Evolutionary conservation across 176 grass and related monocot genomes (phyloP).

Genomic region (Oryza coarctata): DNA sequence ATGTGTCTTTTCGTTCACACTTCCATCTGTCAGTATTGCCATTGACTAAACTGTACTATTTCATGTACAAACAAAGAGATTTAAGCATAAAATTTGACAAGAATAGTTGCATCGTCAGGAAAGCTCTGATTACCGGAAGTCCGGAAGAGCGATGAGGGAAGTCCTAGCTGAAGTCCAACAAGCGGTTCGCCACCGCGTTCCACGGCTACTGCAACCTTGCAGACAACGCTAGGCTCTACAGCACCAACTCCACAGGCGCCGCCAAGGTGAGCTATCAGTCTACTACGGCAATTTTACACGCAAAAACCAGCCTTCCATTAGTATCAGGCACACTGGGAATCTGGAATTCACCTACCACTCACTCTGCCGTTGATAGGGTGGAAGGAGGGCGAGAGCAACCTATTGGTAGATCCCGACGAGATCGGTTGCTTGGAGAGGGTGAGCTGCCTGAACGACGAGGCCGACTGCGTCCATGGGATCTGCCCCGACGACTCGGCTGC

Average conservation of each 20-base stretch:
- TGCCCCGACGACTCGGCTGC: conserved; percentile 39
- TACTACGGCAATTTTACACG: background rate
- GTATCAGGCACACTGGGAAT: background rate
- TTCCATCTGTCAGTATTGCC: background rate
- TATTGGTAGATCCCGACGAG: conserved; percentile 62
- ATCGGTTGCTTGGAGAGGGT: conserved; percentile 64
- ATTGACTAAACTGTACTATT: background rate
- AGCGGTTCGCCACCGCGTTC: conserved; percentile 66
- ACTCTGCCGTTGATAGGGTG: conserved; percentile 66
- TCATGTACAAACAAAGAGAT: background rate
- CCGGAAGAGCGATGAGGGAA: conserved; percentile 80
- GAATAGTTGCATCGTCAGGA: background rate
- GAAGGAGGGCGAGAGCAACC: conserved; percentile 62
- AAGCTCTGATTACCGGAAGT: conserved; percentile 72
- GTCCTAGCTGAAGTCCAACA: conserved; percentile 78
- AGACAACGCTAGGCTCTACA: conserved; percentile 73
- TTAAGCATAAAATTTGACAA: background rate
- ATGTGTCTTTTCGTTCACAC: background rate
- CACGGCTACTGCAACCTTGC: conserved; percentile 64
- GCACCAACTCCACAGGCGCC: conserved; percentile 60
- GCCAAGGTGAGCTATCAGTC: conserved; percentile 50
- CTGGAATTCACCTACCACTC: background rate
- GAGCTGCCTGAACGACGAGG: conserved; percentile 54
- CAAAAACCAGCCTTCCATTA: background rate
- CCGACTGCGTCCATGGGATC: conserved; percentile 58